These are phyloP conservation scores for Graphilbum ipis-grandicollis DNA, from an alignment of 2,329 filamentous ascomycete genomes.

Conservation along the genomic window DNA sequence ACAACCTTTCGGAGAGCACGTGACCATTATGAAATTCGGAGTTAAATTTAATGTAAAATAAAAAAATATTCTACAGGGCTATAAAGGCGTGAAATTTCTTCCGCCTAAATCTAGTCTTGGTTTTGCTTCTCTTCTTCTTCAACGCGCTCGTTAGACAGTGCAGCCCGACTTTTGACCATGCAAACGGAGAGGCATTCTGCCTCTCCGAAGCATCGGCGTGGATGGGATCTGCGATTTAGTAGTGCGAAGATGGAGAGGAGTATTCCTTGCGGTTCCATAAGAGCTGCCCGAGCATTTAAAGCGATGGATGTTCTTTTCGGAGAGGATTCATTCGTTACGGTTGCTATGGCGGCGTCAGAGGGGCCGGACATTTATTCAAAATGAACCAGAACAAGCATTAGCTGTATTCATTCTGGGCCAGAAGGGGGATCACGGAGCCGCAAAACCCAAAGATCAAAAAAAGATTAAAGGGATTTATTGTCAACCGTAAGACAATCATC, in stretches of 20 bases:
- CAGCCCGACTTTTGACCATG: conserved; percentile 47
- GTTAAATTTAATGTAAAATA: too few species aligned
- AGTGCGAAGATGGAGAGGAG: conserved; percentile 33
- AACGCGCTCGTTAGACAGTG: conserved; percentile 48
- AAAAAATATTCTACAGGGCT: too few species aligned
- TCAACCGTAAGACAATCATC: too few species aligned
- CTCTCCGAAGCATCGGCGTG: conserved; percentile 39
- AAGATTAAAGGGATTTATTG: too few species aligned
- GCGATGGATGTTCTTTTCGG: conserved; percentile 12
- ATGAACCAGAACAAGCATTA: too few species aligned
- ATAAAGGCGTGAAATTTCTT: not conserved
- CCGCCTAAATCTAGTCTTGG: not conserved
- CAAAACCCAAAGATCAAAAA: too few species aligned
- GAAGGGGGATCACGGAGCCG: too few species aligned
- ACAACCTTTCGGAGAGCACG: conserved; percentile 1
- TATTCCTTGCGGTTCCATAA: conserved; percentile 30
- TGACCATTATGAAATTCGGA: not conserved
- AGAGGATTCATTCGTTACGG: conserved; percentile 15
- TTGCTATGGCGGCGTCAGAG: conserved; percentile 79
- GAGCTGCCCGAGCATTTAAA: conserved; percentile 37
- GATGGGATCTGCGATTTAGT: conserved; percentile 45
- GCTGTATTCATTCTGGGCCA: not conserved
- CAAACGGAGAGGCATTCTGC: conserved; percentile 47
- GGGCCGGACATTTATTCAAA: conserved; percentile 44
- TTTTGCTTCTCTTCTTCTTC: not conserved